phyloP scores from a whole-genome alignment of 2,329 filamentous ascomycete species.

The Dactylella cylindrospora region DNA sequence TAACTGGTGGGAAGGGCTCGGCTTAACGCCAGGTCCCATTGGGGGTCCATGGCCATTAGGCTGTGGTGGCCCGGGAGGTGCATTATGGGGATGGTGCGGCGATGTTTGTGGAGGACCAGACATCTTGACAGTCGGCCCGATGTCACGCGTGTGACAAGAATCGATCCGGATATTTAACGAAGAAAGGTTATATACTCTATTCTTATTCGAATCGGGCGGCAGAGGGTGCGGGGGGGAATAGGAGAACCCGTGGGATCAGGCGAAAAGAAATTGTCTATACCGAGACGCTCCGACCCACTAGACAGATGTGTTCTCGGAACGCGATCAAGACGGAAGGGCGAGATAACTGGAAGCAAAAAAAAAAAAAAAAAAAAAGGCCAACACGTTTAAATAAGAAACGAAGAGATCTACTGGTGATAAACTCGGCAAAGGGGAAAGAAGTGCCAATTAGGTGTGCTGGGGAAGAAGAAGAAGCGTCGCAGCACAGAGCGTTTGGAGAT shows the following conservation, averaged over 20 bases:
- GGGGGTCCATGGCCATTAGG: slow-evolving; percentile 58
- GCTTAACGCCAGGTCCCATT: slow-evolving; percentile 59
- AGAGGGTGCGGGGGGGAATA: too few relatives aligned
- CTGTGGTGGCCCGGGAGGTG: slow-evolving; percentile 63
- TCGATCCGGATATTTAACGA: slow-evolving; percentile 4
- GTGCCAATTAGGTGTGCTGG: background rate
- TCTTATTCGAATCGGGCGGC: too few relatives aligned
- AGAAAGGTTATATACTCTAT: too few relatives aligned
- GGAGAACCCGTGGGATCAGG: too few relatives aligned
- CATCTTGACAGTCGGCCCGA: slow-evolving; percentile 80
- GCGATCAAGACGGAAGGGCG: too few relatives aligned
- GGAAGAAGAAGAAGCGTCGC: background rate
- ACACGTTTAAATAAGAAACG: background rate
- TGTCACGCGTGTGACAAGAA: slow-evolving; percentile 59
- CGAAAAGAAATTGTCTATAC: background rate
- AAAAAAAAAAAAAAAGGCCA: background rate
- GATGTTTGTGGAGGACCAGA: slow-evolving; percentile 68
- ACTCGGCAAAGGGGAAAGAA: background rate
- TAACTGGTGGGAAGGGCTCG: slow-evolving; percentile 72
- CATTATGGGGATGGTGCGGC: slow-evolving; percentile 63
- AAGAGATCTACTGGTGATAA: slow-evolving; percentile 3
- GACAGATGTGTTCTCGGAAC: too few relatives aligned
- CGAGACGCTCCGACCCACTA: background rate
- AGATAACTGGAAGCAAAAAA: background rate
- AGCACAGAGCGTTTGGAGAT: background rate